These are phyloP conservation scores for Ustilago xerochloae DNA, from an alignment of 1,284 basidiomycete species.

Conservation along the genomic window DNA sequence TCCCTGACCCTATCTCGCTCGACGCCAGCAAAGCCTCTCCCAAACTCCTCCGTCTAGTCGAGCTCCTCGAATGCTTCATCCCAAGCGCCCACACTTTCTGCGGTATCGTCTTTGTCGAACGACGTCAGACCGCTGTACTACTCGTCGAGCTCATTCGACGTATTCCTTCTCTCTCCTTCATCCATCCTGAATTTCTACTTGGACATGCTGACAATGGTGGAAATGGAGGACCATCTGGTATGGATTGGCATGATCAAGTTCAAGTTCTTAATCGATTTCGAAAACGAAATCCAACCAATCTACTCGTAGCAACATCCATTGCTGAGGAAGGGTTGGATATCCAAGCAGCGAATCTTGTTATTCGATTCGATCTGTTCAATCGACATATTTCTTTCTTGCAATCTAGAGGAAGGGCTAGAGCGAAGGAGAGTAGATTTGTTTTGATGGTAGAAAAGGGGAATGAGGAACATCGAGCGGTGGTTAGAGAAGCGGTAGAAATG, in stretches of 20 bases:
- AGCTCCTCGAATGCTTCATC: conserved; percentile 45
- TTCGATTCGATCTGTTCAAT: conserved; percentile 57
- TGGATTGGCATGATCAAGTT: conserved; percentile 55
- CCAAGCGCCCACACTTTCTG: conserved; percentile 27
- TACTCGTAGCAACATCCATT: conserved; percentile 58
- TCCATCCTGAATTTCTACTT: conserved; percentile 47
- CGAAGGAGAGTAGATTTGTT: conserved; percentile 39
- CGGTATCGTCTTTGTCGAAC: conserved; percentile 57
- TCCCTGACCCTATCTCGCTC: conserved; percentile 20
- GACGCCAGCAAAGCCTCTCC: conserved; percentile 23
- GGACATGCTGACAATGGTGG: conserved; percentile 40
- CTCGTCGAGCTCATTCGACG: conserved; percentile 54
- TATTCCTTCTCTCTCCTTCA: conserved; percentile 29
- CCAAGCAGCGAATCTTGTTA: conserved; percentile 53
- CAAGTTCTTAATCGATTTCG: conserved; percentile 51
- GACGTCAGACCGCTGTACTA: conserved; percentile 45
- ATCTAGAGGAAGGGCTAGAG: conserved; percentile 48
- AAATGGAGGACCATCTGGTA: conserved; percentile 19
- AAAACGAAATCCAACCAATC: conserved; percentile 42
- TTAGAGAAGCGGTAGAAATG: conserved; percentile 30
- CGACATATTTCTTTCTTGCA: conserved; percentile 56
- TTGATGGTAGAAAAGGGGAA: conserved; percentile 44
- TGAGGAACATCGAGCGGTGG: conserved; percentile 13
- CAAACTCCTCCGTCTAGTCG: conserved; percentile 46
- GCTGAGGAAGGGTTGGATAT: conserved; percentile 61